A percentile compares a stretch with the other conserved stretches of the same genome.
These are phyloP conservation scores for Heterobasidion irregulare DNA, from an alignment of 1,284 basidiomycete species.

Conservation along the genomic window DNA sequence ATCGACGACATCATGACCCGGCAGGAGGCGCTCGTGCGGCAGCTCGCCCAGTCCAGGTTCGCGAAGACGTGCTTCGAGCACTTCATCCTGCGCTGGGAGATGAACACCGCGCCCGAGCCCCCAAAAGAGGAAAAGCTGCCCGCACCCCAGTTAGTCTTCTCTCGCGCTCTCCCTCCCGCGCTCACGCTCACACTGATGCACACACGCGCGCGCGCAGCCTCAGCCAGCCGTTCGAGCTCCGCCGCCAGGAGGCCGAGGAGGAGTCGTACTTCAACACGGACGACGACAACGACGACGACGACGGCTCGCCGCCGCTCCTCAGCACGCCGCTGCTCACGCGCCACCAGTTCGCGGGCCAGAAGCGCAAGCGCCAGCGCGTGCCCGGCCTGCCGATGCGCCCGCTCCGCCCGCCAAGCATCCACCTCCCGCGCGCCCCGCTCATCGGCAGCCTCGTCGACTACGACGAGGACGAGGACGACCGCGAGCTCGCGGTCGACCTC, in stretches of 20 bases:
- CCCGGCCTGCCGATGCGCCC: slow-evolving; percentile 17
- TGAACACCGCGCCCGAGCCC: slow-evolving; percentile 82
- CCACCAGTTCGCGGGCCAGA: slow-evolving; percentile 29
- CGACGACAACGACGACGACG: slow-evolving; percentile 61
- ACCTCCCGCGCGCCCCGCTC: slow-evolving; percentile 35
- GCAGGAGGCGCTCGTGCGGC: slow-evolving; percentile 60
- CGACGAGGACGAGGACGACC: slow-evolving; percentile 32
- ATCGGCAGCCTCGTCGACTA: slow-evolving; percentile 65
- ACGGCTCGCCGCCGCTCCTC: slow-evolving; percentile 18
- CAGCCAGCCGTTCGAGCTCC: slow-evolving; percentile 2
- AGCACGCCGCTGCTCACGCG: slow-evolving; percentile 20
- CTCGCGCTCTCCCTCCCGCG: slow-evolving; percentile 1
- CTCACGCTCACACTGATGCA: not conserved
- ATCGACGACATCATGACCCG: slow-evolving; percentile 81
- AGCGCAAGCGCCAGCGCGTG: slow-evolving; percentile 42
- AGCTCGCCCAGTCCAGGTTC: slow-evolving; percentile 53
- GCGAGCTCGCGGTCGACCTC: not conserved
- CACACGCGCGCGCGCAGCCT: not conserved
- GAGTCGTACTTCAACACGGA: slow-evolving; percentile 90
- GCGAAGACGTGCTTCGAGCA: slow-evolving; percentile 65
- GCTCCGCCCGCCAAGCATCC: slow-evolving; percentile 7
- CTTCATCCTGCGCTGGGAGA: slow-evolving; percentile 80
- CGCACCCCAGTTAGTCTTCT: slow-evolving; percentile 34
- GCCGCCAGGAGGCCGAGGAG: slow-evolving; percentile 58
- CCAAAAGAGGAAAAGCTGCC: slow-evolving; percentile 37